These are phyloP conservation scores for Trametes polyzona DNA, from an alignment of 1,284 basidiomycete species.

Conservation along the genomic window DNA sequence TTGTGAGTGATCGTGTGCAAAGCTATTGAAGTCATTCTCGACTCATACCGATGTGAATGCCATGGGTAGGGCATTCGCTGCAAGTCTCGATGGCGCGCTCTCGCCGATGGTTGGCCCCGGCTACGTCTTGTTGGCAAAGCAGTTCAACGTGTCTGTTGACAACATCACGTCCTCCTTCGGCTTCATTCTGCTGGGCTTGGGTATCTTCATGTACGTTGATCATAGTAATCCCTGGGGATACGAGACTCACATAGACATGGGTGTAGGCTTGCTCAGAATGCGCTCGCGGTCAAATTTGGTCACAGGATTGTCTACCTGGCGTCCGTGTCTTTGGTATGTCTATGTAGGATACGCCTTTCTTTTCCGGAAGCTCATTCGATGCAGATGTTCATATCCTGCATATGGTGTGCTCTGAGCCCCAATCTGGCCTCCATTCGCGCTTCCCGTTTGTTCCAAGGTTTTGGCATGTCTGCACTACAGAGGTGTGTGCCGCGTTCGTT, in stretches of 20 bases:
- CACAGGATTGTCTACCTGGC: slow-evolving; percentile 48
- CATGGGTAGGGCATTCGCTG: slow-evolving; percentile 40
- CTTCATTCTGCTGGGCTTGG: slow-evolving; percentile 43
- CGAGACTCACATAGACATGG: background rate
- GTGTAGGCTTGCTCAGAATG: slow-evolving; percentile 43
- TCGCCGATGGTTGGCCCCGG: slow-evolving; percentile 48
- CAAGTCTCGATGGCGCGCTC: slow-evolving; percentile 47
- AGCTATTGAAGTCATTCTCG: too few relatives aligned
- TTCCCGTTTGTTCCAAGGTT: slow-evolving; percentile 48
- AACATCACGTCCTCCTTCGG: slow-evolving; percentile 46
- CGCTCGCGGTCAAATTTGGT: slow-evolving; percentile 49
- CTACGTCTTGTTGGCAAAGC: slow-evolving; percentile 42
- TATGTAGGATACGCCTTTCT: background rate
- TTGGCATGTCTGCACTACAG: slow-evolving; percentile 49
- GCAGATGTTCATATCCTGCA: slow-evolving; percentile 49
- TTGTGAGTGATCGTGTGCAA: too few relatives aligned
- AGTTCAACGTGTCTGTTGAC: slow-evolving; percentile 46
- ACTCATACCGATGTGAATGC: too few relatives aligned
- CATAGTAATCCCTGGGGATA: background rate
- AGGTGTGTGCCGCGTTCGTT: slow-evolving; percentile 30
- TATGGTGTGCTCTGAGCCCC: slow-evolving; percentile 49
- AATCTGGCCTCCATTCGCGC: slow-evolving; percentile 45
- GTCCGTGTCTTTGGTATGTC: slow-evolving; percentile 42
- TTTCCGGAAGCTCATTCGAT: background rate
- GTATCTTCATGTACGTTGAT: slow-evolving; percentile 42